phyloP scores from a whole-genome alignment of 169 alveolate species.

The Plasmodium chabaudi region DNA sequence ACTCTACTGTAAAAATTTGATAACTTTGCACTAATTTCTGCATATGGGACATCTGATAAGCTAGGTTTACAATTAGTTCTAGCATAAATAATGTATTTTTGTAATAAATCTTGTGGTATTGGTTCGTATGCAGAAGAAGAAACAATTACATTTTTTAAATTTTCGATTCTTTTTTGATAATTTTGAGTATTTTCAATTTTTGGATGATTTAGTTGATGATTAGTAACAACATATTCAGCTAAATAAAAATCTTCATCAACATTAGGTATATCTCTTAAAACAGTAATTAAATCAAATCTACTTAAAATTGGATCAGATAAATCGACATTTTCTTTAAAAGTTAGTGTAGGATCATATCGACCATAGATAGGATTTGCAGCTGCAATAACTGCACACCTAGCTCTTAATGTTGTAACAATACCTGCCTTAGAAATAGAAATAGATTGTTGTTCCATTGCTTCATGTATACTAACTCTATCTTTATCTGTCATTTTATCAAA shows the following conservation, averaged over 20 bases:
- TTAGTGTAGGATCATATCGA: conserved; percentile 96
- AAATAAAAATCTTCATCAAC: conserved; percentile 94
- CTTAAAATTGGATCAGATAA: conserved; percentile 99
- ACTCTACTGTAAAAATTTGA: conserved; percentile 94
- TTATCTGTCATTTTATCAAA: conserved; percentile 99
- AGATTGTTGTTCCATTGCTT: conserved; percentile 99
- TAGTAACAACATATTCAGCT: conserved; percentile 97
- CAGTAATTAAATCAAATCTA: conserved; percentile 98
- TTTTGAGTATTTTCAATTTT: conserved; percentile 83
- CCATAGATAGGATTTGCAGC: conserved; percentile 99
- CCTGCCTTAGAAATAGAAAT: conserved; percentile 99
- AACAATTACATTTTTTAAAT: conserved; percentile 80
- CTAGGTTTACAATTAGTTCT: conserved; percentile 91
- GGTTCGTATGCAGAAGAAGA: conserved; percentile 89
- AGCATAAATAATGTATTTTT: conserved; percentile 97
- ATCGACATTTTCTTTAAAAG: conserved; percentile 99
- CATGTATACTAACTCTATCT: conserved; percentile 99
- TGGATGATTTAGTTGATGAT: conserved; percentile 97
- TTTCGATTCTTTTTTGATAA: conserved; percentile 84
- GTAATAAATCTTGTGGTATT: conserved; percentile 93
- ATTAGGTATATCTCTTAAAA: conserved; percentile 97
- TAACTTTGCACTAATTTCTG: conserved; percentile 84
- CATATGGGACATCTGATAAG: conserved; percentile 83
- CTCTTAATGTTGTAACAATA: conserved; percentile 97
- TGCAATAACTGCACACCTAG: conserved; percentile 99